Base-by-base conservation (phyloP, 768 basidiomycete species). In the Russula compacta region DNA sequence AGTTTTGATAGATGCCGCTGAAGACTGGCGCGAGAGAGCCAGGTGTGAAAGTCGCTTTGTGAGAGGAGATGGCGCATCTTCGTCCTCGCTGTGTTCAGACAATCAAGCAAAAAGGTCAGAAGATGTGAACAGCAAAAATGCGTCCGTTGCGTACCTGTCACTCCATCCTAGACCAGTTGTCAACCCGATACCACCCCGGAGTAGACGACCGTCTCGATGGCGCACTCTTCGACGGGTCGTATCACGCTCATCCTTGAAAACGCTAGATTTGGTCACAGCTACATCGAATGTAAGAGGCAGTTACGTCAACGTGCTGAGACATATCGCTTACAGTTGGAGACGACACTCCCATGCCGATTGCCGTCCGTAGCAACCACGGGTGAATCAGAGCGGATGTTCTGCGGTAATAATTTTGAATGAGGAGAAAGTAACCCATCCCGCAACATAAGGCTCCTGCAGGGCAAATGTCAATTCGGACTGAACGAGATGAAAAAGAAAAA, bases 131-230 rank as follows among this genome's bases (percentile, higher is more conserved):
- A n/a, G 38, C 48, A 38, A 40, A 40, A 33, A 7, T 48, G 17
- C 17, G 21, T 29, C 14, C 14, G 3, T 29, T n/a, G 40, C 68
- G 43, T 21, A 75, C 71, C 73, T 74, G 64, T 77, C 76, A 50
- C 75, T 76, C 76, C 76, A 77, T 1, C 76, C 76, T 11, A 77
- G 67, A 1, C 76, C 76, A 11, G 76, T 77, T 8, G 76, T 77
- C 24, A 77, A 68, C 4, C 76, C 76, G 19, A 76, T 69, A 9
- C 76, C 76, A 10, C 71, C 76, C 0, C 71, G 64, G 4, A 77
- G 67, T 4, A 76, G 61, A 44, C 64, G 63, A n/a, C 76, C 76
- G 53, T 76, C 74, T 19, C 76, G 70, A 56, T 77, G 76, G 11
- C 76, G 65, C 14, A 67, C 64, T 10, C 73, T 68, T 11, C 76